Evolutionary conservation across 2,329 filamentous ascomycete species (phyloP).

Genomic region (Cercospora janseana): DNA sequence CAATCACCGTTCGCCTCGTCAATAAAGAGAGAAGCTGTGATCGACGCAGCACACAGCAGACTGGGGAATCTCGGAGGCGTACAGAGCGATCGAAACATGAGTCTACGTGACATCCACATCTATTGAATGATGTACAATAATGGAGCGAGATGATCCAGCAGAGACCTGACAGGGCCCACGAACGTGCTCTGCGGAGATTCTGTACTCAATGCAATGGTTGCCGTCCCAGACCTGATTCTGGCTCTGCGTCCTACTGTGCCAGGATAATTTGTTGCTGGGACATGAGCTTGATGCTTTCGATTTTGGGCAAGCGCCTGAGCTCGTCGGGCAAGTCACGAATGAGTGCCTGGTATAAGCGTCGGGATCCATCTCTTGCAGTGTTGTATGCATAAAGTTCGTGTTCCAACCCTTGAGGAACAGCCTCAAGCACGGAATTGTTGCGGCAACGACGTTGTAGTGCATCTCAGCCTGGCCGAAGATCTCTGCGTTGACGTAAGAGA

Average conservation of each 20-base stretch:
- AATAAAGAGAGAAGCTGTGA: too few relatives aligned
- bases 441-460: constrained; percentile 24
- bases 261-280: constrained; percentile 7
- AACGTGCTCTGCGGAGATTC: constrained; percentile 9
- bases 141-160: constrained; percentile 7
- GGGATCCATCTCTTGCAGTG: constrained; percentile 11
- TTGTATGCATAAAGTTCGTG: constrained; percentile 18
- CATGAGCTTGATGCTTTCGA: constrained; percentile 3
- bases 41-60: too few relatives aligned
- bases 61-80: too few relatives aligned
- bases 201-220: constrained; percentile 2
- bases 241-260: not conserved
- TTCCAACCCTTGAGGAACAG: constrained; percentile 27
- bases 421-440: constrained; percentile 26
- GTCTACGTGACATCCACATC: constrained; percentile 9
- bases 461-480: constrained; percentile 25
- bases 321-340: not conserved
- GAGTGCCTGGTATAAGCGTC: constrained; percentile 13
- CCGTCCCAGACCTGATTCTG: constrained; percentile 15
- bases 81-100: too few relatives aligned
- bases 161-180: not conserved
- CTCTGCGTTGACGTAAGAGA: constrained; percentile 16
- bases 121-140: constrained; percentile 15
- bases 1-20: too few relatives aligned
- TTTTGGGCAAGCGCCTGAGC: not conserved